Evolutionary conservation across 208 protist species (phyloP).

Genomic region (Leishmania amazonensis): DNA sequence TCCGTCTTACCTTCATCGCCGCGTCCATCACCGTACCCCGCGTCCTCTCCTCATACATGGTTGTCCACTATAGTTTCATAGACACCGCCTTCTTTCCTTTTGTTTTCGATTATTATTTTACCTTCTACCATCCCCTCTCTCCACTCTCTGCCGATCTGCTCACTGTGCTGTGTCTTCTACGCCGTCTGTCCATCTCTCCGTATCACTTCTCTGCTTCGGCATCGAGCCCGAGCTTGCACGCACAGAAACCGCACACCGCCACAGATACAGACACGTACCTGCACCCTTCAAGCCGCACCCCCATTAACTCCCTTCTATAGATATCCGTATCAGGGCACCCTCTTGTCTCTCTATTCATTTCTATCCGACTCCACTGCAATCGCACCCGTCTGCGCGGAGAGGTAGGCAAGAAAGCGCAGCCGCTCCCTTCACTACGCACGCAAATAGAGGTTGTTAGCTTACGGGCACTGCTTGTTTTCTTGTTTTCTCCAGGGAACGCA

Average conservation of each 20-base stretch:
- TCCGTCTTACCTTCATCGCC: not conserved
- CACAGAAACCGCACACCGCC: not conserved
- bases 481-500: not conserved
- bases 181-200: constrained; percentile 9
- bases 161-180: not conserved
- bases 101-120: not conserved
- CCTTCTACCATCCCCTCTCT: constrained; percentile 2
- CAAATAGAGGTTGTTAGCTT: not conserved
- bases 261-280: not conserved
- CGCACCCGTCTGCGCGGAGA: not conserved
- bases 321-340: not conserved
- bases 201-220: not conserved
- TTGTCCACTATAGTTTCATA: constrained; percentile 5
- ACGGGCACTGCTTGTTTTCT: not conserved
- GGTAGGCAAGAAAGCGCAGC: not conserved
- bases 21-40: not conserved
- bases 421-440: not conserved
- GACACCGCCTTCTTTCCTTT: constrained; percentile 7
- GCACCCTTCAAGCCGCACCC: not conserved
- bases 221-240: not conserved
- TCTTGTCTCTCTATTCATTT: not conserved
- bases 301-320: not conserved
- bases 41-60: not conserved
- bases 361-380: not conserved
- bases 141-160: not conserved